phyloP scores from a whole-genome alignment of 2,329 filamentous ascomycete species.

The Fonsecaea multimorphosa region DNA sequence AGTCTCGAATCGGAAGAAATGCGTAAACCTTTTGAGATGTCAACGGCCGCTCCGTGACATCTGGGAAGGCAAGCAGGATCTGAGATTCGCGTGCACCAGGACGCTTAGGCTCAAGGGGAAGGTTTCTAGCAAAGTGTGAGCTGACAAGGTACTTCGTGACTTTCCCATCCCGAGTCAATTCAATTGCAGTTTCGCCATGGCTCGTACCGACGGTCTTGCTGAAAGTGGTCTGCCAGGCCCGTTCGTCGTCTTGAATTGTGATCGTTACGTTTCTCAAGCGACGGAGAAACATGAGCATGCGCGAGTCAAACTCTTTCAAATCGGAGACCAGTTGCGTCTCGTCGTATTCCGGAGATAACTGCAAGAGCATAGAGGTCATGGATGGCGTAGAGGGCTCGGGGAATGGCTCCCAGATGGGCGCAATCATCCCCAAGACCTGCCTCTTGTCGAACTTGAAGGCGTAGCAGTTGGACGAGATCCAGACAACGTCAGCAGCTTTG shows the following conservation, averaged over 20 bases:
- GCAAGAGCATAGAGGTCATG: constrained; percentile 16
- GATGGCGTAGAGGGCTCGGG: constrained; percentile 1
- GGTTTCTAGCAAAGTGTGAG: constrained; percentile 8
- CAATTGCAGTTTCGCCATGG: constrained; percentile 15
- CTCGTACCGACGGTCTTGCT: constrained; percentile 10
- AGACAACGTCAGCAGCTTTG: constrained; percentile 40
- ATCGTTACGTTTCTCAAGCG: constrained; percentile 21
- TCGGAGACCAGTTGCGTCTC: constrained; percentile 10
- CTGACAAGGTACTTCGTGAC: constrained; percentile 14
- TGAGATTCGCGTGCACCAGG: constrained; percentile 10
- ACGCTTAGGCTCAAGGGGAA: constrained; percentile 11
- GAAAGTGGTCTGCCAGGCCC: constrained; percentile 13
- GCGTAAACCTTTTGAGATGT: constrained; percentile 20
- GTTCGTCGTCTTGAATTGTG: not conserved
- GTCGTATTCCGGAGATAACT: constrained; percentile 12
- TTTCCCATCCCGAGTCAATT: constrained; percentile 14
- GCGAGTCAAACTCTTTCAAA: constrained; percentile 16
- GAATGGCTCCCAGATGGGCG: constrained; percentile 20
- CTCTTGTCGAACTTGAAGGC: constrained; percentile 36
- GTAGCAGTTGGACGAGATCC: constrained; percentile 26
- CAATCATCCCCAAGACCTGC: constrained; percentile 20
- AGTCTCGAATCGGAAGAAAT: constrained; percentile 19
- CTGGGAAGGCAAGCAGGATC: constrained; percentile 20
- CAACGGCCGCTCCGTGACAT: not conserved
- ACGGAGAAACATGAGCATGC: constrained; percentile 21